These are phyloP conservation scores for Rhodamnia argentea DNA, from an alignment of 345 rosid genomes.

Conservation along the genomic window DNA sequence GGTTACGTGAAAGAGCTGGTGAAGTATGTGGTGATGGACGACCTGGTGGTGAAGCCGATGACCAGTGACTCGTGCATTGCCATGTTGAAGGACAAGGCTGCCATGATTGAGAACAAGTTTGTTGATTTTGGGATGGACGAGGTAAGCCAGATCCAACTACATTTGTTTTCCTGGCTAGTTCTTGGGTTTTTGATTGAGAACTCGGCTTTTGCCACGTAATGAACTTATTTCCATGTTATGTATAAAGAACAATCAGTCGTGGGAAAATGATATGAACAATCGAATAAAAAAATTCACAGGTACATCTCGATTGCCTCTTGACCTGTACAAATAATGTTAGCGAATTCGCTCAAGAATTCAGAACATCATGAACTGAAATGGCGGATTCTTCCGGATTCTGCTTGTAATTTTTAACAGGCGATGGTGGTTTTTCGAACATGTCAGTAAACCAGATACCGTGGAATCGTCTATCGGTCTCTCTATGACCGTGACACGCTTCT, in stretches of 20 bases:
- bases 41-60: constrained; percentile 15
- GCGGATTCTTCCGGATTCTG: not conserved
- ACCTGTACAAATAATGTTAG: not conserved
- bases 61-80: constrained; percentile 8
- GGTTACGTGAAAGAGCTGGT: constrained; percentile 21
- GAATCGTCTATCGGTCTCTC: not conserved
- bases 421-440: not conserved
- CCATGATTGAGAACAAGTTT: constrained; percentile 9
- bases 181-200: not conserved
- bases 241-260: not conserved
- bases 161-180: not conserved
- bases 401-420: not conserved
- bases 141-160: not conserved
- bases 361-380: not conserved
- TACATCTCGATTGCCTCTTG: not conserved
- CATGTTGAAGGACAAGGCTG: constrained; percentile 5
- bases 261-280: not conserved
- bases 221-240: not conserved
- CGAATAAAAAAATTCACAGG: not conserved
- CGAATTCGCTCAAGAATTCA: not conserved
- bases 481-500: too few relatives aligned
- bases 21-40: constrained; percentile 23
- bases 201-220: too few relatives aligned
- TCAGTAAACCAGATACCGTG: not conserved
- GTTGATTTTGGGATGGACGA: not conserved